Conservation (phyloP, 2,329 filamentous ascomycete genomes). For the Amesomyces nigricolor region DNA sequence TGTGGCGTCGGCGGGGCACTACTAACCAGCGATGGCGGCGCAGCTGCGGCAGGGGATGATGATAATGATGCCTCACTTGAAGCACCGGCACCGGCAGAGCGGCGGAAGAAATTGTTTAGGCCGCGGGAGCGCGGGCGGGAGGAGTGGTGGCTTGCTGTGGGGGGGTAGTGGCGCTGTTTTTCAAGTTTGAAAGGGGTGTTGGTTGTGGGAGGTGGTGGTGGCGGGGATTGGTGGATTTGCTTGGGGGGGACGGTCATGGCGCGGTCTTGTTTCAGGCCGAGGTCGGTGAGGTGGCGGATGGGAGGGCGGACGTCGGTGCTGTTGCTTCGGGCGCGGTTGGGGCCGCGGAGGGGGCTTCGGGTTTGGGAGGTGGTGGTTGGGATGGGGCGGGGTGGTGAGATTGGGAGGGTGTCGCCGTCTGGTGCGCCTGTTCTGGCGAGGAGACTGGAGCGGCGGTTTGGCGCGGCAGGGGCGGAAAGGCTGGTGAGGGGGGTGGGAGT, state of each 20-base stretch:
- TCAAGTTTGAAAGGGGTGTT: conserved; percentile 16
- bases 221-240: conserved; percentile 18
- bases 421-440: conserved; percentile 40
- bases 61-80: conserved; percentile 12
- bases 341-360: conserved; percentile 26
- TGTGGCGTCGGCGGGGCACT: not conserved
- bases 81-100: conserved; percentile 40
- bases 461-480: conserved; percentile 40
- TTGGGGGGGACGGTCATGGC: conserved; percentile 25
- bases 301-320: conserved; percentile 23
- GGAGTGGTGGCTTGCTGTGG: conserved; percentile 37
- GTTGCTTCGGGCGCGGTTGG: conserved; percentile 23
- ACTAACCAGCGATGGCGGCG: not conserved
- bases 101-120: conserved; percentile 47
- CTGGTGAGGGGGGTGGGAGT: conserved; percentile 25
- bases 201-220: conserved; percentile 12
- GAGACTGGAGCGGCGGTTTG: conserved; percentile 49
- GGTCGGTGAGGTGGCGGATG: conserved; percentile 9
- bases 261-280: conserved; percentile 18
- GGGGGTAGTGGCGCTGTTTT: conserved; percentile 45
- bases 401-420: conserved; percentile 20
- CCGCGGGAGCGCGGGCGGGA: conserved; percentile 40
- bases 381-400: conserved; percentile 20
- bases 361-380: conserved; percentile 23
- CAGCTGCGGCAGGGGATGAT: no score